Conservation (phyloP, 495 filamentous ascomycete genomes). For the Apodospora peruviana region DNA sequence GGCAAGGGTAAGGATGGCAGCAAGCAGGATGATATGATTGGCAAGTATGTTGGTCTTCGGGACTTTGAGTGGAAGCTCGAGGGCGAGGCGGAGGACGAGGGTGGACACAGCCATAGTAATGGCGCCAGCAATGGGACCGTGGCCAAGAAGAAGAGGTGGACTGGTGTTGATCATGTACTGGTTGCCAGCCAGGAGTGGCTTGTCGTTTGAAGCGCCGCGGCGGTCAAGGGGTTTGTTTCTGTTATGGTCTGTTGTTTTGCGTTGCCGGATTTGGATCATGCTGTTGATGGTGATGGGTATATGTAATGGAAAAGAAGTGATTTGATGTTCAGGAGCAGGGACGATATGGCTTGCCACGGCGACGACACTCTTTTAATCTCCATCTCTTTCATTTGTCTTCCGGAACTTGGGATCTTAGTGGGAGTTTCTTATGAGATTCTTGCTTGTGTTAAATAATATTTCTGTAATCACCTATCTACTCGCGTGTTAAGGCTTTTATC, state of each 20-base stretch:
- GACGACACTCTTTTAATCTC: background rate
- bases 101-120: background rate
- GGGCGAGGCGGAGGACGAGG: background rate
- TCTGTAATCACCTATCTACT: no score
- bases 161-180: background rate
- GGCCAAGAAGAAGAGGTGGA: background rate
- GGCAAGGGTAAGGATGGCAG: constrained; percentile 6
- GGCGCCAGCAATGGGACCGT: background rate
- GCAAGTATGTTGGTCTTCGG: constrained; percentile 15
- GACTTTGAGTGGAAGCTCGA: constrained; percentile 18
- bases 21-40: constrained; percentile 20
- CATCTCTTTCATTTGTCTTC: background rate
- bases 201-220: background rate
- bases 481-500: no score
- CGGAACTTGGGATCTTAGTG: no score
- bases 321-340: background rate
- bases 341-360: background rate
- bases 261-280: background rate
- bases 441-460: no score
- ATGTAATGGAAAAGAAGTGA: background rate
- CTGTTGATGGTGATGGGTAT: background rate
- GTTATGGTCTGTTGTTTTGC: no score
- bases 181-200: constrained; percentile 2
- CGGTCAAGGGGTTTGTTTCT: no score
- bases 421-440: no score